These are phyloP conservation scores for Syzygium grande DNA, from an alignment of 345 rosid species.

Conservation along the genomic window DNA sequence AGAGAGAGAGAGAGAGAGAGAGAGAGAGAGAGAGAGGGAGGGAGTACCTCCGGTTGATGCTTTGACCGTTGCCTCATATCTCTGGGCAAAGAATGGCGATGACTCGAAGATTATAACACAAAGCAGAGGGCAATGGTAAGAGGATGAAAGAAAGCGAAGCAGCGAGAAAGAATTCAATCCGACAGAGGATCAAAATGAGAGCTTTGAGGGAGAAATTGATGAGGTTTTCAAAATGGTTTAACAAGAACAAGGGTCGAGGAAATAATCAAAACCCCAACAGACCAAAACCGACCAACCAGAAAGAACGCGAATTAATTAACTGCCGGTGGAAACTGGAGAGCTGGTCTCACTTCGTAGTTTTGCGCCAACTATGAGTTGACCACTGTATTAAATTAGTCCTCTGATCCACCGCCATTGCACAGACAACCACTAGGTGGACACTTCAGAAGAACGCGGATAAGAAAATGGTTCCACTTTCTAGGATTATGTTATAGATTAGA, in stretches of 20 bases:
- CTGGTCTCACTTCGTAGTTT: neutral
- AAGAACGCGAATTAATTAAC: neutral
- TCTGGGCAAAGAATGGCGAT: neutral
- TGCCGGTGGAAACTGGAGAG: neutral
- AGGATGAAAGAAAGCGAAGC: neutral
- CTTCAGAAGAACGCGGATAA: neutral
- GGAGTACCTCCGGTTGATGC: conserved; percentile 31
- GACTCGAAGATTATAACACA: neutral
- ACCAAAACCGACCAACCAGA: neutral
- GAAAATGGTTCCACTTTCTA: neutral
- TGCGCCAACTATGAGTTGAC: neutral
- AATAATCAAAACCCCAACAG: neutral
- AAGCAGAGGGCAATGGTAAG: neutral
- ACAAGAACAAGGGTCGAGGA: neutral
- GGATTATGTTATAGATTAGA: neutral
- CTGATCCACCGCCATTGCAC: neutral
- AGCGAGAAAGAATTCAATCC: neutral
- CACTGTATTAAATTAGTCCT: neutral
- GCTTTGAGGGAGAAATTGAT: neutral
- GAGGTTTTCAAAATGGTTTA: neutral
- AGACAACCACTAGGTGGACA: neutral
- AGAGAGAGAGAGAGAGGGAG: no score
- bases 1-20: no score
- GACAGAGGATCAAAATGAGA: neutral
- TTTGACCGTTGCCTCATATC: conserved; percentile 27